Conservation (phyloP, 2,329 filamentous ascomycete genomes). For the Xylariales sp. region DNA sequence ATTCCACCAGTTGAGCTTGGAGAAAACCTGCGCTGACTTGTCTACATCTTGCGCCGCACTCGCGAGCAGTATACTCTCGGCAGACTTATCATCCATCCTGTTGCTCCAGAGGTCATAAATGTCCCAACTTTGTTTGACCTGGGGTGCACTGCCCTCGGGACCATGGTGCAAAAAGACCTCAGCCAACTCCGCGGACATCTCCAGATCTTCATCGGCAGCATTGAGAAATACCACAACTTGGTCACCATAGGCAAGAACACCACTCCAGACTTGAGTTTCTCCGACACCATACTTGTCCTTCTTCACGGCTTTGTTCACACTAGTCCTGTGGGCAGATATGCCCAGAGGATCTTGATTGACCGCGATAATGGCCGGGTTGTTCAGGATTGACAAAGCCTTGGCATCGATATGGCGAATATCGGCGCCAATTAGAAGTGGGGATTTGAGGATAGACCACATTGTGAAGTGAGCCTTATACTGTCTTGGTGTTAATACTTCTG, state of each 20-base stretch:
- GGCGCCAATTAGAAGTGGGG: no score
- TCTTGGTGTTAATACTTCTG: no score
- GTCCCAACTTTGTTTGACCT: no score
- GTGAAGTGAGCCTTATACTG: slow-evolving; percentile 16
- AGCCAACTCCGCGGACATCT: slow-evolving; percentile 44
- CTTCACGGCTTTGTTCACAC: slow-evolving; percentile 16
- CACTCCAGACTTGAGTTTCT: slow-evolving; percentile 46
- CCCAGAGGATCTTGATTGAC: slow-evolving; percentile 34
- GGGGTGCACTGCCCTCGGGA: slow-evolving; percentile 30
- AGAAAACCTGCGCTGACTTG: slow-evolving; percentile 22
- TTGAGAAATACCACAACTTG: slow-evolving; percentile 46
- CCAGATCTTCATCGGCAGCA: slow-evolving; percentile 33
- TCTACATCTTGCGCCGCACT: no score
- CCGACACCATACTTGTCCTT: slow-evolving; percentile 35
- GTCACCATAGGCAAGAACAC: slow-evolving; percentile 35
- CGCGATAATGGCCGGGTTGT: slow-evolving; percentile 36
- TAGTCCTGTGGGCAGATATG: slow-evolving; percentile 35
- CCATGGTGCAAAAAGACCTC: slow-evolving; percentile 46
- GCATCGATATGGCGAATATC: slow-evolving; percentile 20
- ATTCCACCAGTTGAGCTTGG: slow-evolving; percentile 31
- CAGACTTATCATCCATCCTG: slow-evolving; percentile 43
- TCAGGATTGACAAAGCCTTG: slow-evolving; percentile 31
- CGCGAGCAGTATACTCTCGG: slow-evolving; percentile 37
- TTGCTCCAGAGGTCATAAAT: slow-evolving; percentile 52
- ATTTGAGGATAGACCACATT: slow-evolving; percentile 15